A percentile compares a stretch with the other conserved stretches of the same genome.
Conservation (phyloP, 2,329 filamentous ascomycete genomes). For the Fusarium sp. region DNA sequence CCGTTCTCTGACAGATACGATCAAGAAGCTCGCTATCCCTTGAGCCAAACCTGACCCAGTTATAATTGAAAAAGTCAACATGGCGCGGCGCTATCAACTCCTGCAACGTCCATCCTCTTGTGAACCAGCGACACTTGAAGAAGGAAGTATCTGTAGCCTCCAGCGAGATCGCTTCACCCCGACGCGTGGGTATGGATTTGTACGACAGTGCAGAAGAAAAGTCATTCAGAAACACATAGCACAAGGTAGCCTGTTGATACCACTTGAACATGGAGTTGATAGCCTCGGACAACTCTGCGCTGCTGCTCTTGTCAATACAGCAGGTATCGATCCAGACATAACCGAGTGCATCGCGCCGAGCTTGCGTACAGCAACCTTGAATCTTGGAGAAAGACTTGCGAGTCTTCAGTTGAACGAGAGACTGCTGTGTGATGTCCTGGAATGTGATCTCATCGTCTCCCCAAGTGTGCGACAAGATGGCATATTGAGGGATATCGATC, state of each 20-base stretch:
- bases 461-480: constrained; percentile 56
- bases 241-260: constrained; percentile 44
- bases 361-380: constrained; percentile 28
- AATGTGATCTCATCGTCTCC: constrained; percentile 49
- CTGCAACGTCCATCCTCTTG: constrained; percentile 48
- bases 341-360: constrained; percentile 16
- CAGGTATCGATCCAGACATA: constrained; percentile 51
- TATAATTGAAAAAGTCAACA: constrained; percentile 48
- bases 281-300: constrained; percentile 47
- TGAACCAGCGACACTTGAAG: constrained; percentile 43
- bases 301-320: constrained; percentile 49
- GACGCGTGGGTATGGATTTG: neutral
- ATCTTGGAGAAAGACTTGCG: constrained; percentile 42
- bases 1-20: constrained; percentile 34
- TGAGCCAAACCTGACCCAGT: constrained; percentile 48
- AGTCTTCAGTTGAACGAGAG: neutral
- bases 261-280: constrained; percentile 51
- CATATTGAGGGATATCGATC: constrained; percentile 46
- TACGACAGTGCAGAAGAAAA: constrained; percentile 1
- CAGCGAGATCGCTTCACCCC: neutral
- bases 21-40: constrained; percentile 38
- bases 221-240: constrained; percentile 48
- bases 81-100: constrained; percentile 49
- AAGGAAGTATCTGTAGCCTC: constrained; percentile 19
- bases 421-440: constrained; percentile 40